Conservation (phyloP, 2,329 filamentous ascomycete species). For the Aspergillus sp. region DNA sequence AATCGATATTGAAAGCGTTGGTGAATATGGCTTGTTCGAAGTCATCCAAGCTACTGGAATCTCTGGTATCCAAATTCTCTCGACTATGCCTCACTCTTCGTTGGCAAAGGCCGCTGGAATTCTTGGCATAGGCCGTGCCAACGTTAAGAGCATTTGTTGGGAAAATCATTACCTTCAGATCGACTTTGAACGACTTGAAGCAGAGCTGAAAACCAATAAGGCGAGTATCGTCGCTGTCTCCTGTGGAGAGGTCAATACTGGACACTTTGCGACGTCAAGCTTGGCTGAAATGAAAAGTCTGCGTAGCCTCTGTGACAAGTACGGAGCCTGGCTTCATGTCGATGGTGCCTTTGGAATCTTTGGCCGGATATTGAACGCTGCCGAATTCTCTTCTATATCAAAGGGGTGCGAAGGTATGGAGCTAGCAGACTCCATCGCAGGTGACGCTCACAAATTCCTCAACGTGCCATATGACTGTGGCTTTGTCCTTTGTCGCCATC, state of each 20-base stretch:
- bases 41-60: constrained; percentile 68
- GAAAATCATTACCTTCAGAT: constrained; percentile 65
- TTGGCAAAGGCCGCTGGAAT: constrained; percentile 80
- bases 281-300: constrained; percentile 62
- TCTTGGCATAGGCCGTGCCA: constrained; percentile 72
- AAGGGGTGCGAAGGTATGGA: constrained; percentile 66
- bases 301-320: constrained; percentile 68
- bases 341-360: constrained; percentile 91
- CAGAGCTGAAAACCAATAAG: constrained; percentile 56
- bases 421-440: constrained; percentile 81
- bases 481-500: constrained; percentile 76
- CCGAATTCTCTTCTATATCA: constrained; percentile 59
- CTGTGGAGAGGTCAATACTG: constrained; percentile 88
- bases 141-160: constrained; percentile 62
- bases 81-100: constrained; percentile 81
- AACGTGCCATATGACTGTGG: constrained; percentile 95
- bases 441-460: constrained; percentile 87
- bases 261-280: constrained; percentile 68
- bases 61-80: constrained; percentile 72
- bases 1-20: constrained; percentile 53
- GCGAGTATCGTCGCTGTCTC: constrained; percentile 80
- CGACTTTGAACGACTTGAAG: constrained; percentile 67
- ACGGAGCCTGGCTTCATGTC: constrained; percentile 83
- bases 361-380: constrained; percentile 63
- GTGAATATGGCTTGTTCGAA: constrained; percentile 67